Evolutionary conservation across 192 early-diverging fungal species (phyloP).

Genomic region (Coemansia asiatica): DNA sequence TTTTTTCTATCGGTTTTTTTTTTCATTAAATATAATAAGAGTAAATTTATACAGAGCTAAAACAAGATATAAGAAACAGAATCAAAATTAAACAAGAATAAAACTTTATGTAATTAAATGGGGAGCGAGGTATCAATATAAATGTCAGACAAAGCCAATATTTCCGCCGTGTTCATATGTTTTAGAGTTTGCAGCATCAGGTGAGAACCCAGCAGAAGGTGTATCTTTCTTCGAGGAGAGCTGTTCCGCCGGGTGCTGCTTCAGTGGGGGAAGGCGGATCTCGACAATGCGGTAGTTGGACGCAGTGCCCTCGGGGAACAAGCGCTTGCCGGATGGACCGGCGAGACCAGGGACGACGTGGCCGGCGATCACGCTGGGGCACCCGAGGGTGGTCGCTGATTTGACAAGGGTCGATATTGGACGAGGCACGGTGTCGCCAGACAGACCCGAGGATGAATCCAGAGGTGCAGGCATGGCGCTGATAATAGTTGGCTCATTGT

Average conservation of each 20-base stretch:
- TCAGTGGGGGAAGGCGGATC: constrained; percentile 42
- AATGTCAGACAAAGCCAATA: too few species aligned
- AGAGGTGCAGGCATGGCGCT: constrained; percentile 3
- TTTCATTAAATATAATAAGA: not conserved
- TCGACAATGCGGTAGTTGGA: constrained; percentile 44
- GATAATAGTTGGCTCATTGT: not conserved
- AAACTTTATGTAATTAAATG: not conserved
- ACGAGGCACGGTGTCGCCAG: not conserved
- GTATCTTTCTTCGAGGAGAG: not conserved
- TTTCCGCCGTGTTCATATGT: too few species aligned
- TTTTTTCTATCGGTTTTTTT: not conserved
- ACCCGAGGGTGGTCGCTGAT: not conserved
- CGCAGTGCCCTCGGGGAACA: constrained; percentile 39
- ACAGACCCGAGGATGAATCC: too few species aligned
- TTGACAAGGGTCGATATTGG: not conserved
- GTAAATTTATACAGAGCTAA: too few species aligned
- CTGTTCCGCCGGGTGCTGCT: constrained; percentile 11
- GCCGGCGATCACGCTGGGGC: not conserved
- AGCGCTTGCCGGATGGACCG: constrained; percentile 22
- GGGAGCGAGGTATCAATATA: too few species aligned
- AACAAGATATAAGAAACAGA: constrained; percentile 1
- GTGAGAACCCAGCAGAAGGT: not conserved
- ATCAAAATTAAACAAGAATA: not conserved
- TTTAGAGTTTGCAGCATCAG: not conserved
- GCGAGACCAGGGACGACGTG: constrained; percentile 40